Base-by-base conservation (phyloP, 495 filamentous ascomycete genomes). In the Clavariopsis aquatica region DNA sequence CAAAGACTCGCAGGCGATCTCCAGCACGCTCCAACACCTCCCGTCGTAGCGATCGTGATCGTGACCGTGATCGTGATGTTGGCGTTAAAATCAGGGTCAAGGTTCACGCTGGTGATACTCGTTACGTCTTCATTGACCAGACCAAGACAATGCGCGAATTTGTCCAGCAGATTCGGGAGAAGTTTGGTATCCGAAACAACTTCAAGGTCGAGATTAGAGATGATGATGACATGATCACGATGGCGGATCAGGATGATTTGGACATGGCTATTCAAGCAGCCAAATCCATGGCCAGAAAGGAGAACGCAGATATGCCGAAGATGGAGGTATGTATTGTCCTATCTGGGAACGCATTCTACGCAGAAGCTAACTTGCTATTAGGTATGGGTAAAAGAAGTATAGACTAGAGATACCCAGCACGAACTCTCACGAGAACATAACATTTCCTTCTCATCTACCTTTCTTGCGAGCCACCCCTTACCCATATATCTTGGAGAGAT, bases 231-330 rank as follows among this genome's bases (percentile, higher is more conserved):
- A 90, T 96, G 88, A 93, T 98, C 74, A 96, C 92, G 13, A 87
- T 98, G 86, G 91, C 89, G 29, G 94, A 98, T 77, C 89, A 96
- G 76, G 94, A 98, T 71, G 94, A 98, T 81, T 76, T 97, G 67
- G 92, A 97, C 55, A 87, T 96, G 83, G 84, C 89, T 43, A 82
- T 98, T 57, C 79, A 78, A 71, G 79, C 77, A 4, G 86, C 87
- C 29, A 88, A 84, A 73, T 82, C 83, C 59, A 77, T 78, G 60
- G 95, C 91, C 28, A 82, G 80, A 78, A 85, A 84, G 73, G 89
- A 93, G 69, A 83, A 86, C 59, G 78, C 81, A 47, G 93, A 96
- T 63, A 89, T 92, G 80, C 93, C 92, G 29, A 98, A 96, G 84
- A 86, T 98, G 83, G 94, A 98, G 85, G 92, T 98, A 74, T 80